Evolutionary conservation across 1,284 basidiomycete species (phyloP).

Genomic region (Fomitiporia mediterranea): DNA sequence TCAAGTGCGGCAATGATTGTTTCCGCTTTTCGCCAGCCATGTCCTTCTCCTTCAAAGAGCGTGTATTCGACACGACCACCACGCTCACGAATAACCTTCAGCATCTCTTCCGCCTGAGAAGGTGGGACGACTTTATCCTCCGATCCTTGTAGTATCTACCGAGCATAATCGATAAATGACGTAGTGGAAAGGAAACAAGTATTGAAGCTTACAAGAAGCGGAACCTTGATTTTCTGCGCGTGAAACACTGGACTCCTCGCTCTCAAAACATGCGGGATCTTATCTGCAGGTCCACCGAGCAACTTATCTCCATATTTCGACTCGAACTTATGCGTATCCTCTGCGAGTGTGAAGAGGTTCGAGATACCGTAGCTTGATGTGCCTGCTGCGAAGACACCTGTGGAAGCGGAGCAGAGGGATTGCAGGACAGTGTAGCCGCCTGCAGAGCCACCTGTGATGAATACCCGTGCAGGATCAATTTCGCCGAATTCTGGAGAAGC

Average conservation of each 20-base stretch:
- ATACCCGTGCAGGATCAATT: conserved; percentile 51
- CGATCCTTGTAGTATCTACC: conserved; percentile 52
- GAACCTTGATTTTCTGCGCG: conserved; percentile 45
- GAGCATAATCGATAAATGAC: neutral
- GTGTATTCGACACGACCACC: conserved; percentile 45
- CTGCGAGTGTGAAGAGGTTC: conserved; percentile 43
- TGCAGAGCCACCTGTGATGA: conserved; percentile 56
- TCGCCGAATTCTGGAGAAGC: conserved; percentile 38
- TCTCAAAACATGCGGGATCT: conserved; percentile 44
- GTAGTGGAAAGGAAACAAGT: neutral
- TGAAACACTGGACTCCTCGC: conserved; percentile 48
- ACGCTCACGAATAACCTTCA: conserved; percentile 36
- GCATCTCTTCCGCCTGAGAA: conserved; percentile 46
- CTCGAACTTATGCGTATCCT: conserved; percentile 67
- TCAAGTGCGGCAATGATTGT: conserved; percentile 42
- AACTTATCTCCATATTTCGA: conserved; percentile 48
- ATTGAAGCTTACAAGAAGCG: conserved; percentile 39
- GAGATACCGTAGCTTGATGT: conserved; percentile 53
- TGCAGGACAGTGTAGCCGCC: conserved; percentile 60
- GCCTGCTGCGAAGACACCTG: conserved; percentile 40
- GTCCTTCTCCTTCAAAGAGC: conserved; percentile 50
- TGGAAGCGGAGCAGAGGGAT: conserved; percentile 27
- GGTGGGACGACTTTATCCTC: conserved; percentile 55
- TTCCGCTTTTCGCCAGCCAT: conserved; percentile 46
- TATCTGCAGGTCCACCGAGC: conserved; percentile 47